phyloP scores from a whole-genome alignment of 179 eudicot genomes.

The Monotropa hypopitys region DNA sequence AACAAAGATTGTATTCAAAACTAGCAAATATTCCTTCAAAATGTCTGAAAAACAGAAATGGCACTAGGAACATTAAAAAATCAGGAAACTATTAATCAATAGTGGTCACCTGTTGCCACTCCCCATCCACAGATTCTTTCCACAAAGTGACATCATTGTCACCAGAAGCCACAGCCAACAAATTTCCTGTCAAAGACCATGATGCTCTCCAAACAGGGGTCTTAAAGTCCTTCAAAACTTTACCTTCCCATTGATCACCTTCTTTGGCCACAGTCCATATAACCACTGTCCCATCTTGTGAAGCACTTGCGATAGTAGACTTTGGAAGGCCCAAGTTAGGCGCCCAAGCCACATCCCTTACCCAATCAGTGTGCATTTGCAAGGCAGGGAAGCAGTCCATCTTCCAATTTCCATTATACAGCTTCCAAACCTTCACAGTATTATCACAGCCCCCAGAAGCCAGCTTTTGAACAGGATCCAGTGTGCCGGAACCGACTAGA shows the following conservation, averaged over 20 bases:
- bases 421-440: constrained; percentile 64
- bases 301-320: constrained; percentile 68
- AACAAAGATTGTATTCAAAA: not conserved
- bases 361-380: constrained; percentile 71
- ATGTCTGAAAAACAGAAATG: not conserved
- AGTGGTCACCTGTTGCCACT: constrained; percentile 65
- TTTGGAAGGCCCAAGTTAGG: constrained; percentile 77
- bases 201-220: constrained; percentile 77
- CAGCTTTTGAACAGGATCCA: constrained; percentile 49
- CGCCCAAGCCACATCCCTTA: constrained; percentile 80
- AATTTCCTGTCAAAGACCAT: constrained; percentile 70
- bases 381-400: constrained; percentile 76
- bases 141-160: constrained; percentile 58
- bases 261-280: constrained; percentile 67
- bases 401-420: constrained; percentile 53
- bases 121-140: constrained; percentile 77
- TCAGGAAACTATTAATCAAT: constrained; percentile 20
- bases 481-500: constrained; percentile 42
- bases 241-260: constrained; percentile 71
- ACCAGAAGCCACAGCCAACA: constrained; percentile 70
- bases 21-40: not conserved
- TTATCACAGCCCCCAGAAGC: constrained; percentile 77
- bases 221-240: constrained; percentile 58
- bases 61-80: not conserved
- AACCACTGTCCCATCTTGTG: constrained; percentile 66